Base-by-base conservation (phyloP, 2,329 filamentous ascomycete genomes). In the Hypoxylon sp. region DNA sequence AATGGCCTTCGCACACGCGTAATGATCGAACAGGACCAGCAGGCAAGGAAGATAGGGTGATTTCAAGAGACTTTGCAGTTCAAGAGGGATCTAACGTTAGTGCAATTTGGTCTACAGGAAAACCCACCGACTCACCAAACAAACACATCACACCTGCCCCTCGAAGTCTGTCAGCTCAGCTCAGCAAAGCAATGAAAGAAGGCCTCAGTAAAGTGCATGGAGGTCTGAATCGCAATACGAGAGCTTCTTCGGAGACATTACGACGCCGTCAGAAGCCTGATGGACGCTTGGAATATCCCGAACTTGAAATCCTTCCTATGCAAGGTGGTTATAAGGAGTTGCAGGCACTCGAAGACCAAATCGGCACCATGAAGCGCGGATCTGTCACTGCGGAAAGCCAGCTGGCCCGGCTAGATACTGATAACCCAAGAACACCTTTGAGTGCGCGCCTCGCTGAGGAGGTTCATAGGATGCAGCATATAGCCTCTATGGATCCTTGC, bases 231-330 rank as follows among this genome's bases (percentile, higher is more conserved):
- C 39, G 39, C n/a, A 21, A 44, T 8, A 66, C 73, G 21, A 55
- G 31, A 53, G 64, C 44, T 31, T 62, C 54, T 15, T 50, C 55
- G 8, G 44, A 59, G 24, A 31, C 55, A 24, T 27, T 55, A 11
- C 70, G 29, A 37, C 37, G 46, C 17, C 53, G 50, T 6, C 63
- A 27, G n/a, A 65, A 61, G 35, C 31, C 50, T 13, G 58, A 67
- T 17, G 61, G 70, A 15, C 37, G 73, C 61, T 62, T 79, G 6
- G 78, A 80, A 51, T 79, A 79, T n/a, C 79, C 78, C 0, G 79
- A 80, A 53, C 75, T 80, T 6, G 78, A 80, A 58, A 73, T 79
- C 37, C 72, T 78, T 42, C 78, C 78, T 6, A 76, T 73, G 46
- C 71, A 73, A n/a, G 74, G 69, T 15, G 73, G 75, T 0, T 78